These are phyloP conservation scores for Aspergillus funiculosus DNA, from an alignment of 495 filamentous ascomycete genomes.

Conservation along the genomic window DNA sequence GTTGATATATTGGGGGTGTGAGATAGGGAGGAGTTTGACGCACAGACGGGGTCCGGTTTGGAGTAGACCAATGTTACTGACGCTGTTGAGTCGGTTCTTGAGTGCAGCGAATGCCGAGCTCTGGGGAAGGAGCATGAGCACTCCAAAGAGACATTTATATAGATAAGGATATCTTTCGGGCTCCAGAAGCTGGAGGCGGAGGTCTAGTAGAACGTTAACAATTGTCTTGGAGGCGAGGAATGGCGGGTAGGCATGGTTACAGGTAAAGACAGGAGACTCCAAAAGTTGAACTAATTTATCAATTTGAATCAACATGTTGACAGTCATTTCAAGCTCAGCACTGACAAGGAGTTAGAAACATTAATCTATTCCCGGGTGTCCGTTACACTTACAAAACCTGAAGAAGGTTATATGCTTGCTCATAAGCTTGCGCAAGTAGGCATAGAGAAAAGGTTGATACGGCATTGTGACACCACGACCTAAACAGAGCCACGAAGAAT, in stretches of 20 bases:
- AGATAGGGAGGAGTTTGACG: slow-evolving; percentile 29
- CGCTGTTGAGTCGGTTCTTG: slow-evolving; percentile 94
- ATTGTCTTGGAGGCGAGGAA: neutral
- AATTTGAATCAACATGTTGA: slow-evolving; percentile 97
- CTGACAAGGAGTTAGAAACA: slow-evolving; percentile 48
- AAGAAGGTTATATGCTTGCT: slow-evolving; percentile 93
- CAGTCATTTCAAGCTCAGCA: slow-evolving; percentile 97
- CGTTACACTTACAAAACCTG: slow-evolving; percentile 77
- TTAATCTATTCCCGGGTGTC: neutral
- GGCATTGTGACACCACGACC: slow-evolving; percentile 98
- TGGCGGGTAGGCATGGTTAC: slow-evolving; percentile 37
- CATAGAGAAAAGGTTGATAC: slow-evolving; percentile 97
- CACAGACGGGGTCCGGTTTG: slow-evolving; percentile 81
- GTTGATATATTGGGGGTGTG: neutral
- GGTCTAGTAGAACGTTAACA: slow-evolving; percentile 50
- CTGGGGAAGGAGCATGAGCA: slow-evolving; percentile 96
- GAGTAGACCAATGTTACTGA: slow-evolving; percentile 92
- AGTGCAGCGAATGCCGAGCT: slow-evolving; percentile 94
- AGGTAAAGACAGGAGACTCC: slow-evolving; percentile 97
- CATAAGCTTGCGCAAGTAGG: slow-evolving; percentile 93
- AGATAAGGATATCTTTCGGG: slow-evolving; percentile 93
- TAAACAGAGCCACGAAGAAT: slow-evolving; percentile 90
- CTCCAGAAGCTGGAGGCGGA: slow-evolving; percentile 95
- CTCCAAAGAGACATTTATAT: slow-evolving; percentile 96
- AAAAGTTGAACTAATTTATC: slow-evolving; percentile 97